These are phyloP conservation scores for Paspalum notatum DNA, from an alignment of 176 grass and related monocot genomes.

Conservation along the genomic window DNA sequence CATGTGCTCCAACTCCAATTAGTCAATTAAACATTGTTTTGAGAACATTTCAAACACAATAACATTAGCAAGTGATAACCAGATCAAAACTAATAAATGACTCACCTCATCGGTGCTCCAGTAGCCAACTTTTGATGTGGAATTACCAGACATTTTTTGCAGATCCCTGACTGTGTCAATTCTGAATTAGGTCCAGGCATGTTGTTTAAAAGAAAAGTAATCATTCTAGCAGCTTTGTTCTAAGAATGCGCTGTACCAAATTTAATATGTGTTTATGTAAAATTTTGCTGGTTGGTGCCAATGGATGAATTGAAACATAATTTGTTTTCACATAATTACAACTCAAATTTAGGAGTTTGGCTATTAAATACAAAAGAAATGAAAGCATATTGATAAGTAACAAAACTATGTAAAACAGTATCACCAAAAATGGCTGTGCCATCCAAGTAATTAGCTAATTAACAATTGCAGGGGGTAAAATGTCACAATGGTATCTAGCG, in stretches of 20 bases:
- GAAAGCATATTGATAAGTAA: constrained; percentile 1
- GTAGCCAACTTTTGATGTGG: constrained; percentile 75
- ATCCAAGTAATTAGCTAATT: neutral
- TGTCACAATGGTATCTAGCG: neutral
- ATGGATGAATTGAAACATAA: neutral
- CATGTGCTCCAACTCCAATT: neutral
- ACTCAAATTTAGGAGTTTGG: neutral
- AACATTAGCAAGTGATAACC: neutral
- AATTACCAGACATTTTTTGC: constrained; percentile 95
- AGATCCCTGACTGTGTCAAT: constrained; percentile 92
- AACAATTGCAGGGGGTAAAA: neutral
- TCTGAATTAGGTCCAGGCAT: constrained; percentile 56
- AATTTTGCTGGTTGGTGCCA: neutral
- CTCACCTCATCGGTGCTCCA: constrained; percentile 73
- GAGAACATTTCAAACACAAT: neutral
- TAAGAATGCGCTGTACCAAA: neutral
- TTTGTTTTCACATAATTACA: neutral
- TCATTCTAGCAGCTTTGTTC: neutral
- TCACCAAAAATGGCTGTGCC: neutral
- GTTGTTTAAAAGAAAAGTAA: constrained; percentile 15
- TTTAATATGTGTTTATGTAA: neutral
- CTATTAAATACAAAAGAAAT: neutral
- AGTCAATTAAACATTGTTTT: constrained; percentile 5
- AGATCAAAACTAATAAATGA: constrained; percentile 30
- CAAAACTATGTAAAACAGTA: neutral